Evolutionary conservation across 306 rosid genomes (phyloP).

Genomic region (Cucumis melo): DNA sequence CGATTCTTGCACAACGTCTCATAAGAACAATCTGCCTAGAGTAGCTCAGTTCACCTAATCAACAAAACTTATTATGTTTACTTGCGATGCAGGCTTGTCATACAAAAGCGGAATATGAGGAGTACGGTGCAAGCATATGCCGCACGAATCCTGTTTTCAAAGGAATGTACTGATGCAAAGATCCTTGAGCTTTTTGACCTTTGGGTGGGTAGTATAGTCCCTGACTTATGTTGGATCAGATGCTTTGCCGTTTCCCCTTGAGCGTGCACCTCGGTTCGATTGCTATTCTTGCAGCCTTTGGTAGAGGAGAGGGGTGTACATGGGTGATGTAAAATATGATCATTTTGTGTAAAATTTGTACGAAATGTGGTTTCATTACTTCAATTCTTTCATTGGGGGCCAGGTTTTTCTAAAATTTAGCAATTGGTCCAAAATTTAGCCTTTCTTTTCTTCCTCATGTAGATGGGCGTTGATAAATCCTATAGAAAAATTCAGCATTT

Average conservation of each 20-base stretch:
- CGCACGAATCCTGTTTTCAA: slow-evolving; percentile 97
- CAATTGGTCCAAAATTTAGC: slow-evolving; percentile 9
- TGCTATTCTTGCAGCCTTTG: slow-evolving; percentile 7
- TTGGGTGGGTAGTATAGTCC: slow-evolving; percentile 8
- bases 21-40: neutral
- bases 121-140: slow-evolving; percentile 93
- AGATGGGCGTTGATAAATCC: slow-evolving; percentile 19
- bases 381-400: slow-evolving; percentile 37
- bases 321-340: slow-evolving; percentile 44
- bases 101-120: slow-evolving; percentile 95
- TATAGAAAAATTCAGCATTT: slow-evolving; percentile 14
- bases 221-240: slow-evolving; percentile 10
- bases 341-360: slow-evolving; percentile 11
- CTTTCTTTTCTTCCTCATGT: neutral
- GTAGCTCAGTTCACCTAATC: neutral
- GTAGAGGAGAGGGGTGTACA: slow-evolving; percentile 14
- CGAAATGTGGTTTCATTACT: slow-evolving; percentile 32
- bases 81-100: slow-evolving; percentile 73
- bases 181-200: slow-evolving; percentile 12
- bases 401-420: slow-evolving; percentile 18
- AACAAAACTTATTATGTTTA: neutral
- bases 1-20: neutral
- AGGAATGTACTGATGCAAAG: slow-evolving; percentile 77
- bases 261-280: neutral
- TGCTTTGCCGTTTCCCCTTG: neutral